A percentile compares a stretch with the other conserved stretches of the same genome.
phyloP scores from a whole-genome alignment of 345 rosid genomes.

The Eutrema japonicum region DNA sequence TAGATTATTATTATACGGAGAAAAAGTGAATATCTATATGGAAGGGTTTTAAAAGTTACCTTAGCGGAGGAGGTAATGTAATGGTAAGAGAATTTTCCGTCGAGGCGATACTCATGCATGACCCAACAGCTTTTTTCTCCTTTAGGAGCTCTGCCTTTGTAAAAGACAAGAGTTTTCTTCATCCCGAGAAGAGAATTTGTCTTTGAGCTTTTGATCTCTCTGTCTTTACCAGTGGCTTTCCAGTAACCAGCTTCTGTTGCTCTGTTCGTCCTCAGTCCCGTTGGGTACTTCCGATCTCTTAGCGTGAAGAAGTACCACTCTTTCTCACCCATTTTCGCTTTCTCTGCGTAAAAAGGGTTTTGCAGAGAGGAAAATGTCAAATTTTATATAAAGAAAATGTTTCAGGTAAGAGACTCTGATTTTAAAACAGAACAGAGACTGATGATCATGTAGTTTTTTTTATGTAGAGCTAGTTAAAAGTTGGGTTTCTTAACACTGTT shows the following conservation, averaged over 20 bases:
- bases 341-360: slow-evolving; percentile 48
- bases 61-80: slow-evolving; percentile 72
- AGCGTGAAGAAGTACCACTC: slow-evolving; percentile 94
- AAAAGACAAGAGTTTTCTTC: slow-evolving; percentile 94
- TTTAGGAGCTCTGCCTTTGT: slow-evolving; percentile 91
- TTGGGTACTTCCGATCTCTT: slow-evolving; percentile 90
- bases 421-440: slow-evolving; percentile 2
- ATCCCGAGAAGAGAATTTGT: slow-evolving; percentile 82
- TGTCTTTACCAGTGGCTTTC: slow-evolving; percentile 96
- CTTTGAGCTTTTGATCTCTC: slow-evolving; percentile 88
- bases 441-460: neutral
- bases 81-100: slow-evolving; percentile 88
- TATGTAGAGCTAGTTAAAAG: neutral
- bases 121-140: slow-evolving; percentile 96
- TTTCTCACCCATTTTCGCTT: slow-evolving; percentile 94
- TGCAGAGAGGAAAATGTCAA: neutral
- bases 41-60: slow-evolving; percentile 42
- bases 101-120: slow-evolving; percentile 97
- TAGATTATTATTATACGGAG: neutral
- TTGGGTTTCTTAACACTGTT: neutral
- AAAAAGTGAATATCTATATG: neutral
- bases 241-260: slow-evolving; percentile 98
- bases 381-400: neutral
- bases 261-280: slow-evolving; percentile 90
- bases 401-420: slow-evolving; percentile 5